Conservation (phyloP, 306 rosid species). For the Calophaca sinica region DNA sequence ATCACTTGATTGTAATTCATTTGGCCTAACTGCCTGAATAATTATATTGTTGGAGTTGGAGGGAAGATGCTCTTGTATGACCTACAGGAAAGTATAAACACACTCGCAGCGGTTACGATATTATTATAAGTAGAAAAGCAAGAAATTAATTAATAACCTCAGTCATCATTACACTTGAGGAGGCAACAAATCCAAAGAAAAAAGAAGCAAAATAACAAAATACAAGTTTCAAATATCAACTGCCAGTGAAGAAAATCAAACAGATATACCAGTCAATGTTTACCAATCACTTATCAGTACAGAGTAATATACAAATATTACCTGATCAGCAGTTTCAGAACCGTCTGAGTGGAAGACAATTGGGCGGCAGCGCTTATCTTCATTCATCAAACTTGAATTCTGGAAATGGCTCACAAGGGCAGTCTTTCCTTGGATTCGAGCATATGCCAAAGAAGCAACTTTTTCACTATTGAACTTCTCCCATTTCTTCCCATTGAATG, state of each 20-base stretch:
- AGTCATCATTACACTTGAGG: background rate
- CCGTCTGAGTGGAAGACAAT: conserved; percentile 93
- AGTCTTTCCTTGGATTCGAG: conserved; percentile 94
- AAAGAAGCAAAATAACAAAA: background rate
- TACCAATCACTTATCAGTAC: background rate
- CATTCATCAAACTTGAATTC: conserved; percentile 99
- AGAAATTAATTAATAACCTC: too few species aligned
- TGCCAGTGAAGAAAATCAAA: background rate
- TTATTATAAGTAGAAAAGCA: background rate
- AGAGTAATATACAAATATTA: conserved; percentile 36
- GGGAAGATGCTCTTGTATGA: conserved; percentile 71
- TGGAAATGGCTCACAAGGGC: conserved; percentile 98
- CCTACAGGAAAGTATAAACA: conserved; percentile 48
- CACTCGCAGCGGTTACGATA: conserved; percentile 19
- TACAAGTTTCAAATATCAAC: conserved; percentile 21
- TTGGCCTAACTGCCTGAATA: conserved; percentile 52
- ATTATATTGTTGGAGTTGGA: conserved; percentile 62
- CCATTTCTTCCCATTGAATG: conserved; percentile 96
- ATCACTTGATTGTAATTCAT: conserved; percentile 51
- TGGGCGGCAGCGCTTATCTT: conserved; percentile 97
- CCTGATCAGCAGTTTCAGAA: conserved; percentile 85
- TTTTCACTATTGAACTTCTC: conserved; percentile 99
- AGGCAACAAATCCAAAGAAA: background rate
- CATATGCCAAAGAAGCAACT: conserved; percentile 97
- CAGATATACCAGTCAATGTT: background rate